Percentiles rank a stretch among this genome's conserved stretches.
These are phyloP conservation scores for Vitis hybrid DNA, from an alignment of 177 flowering plant species.

Conservation along the genomic window DNA sequence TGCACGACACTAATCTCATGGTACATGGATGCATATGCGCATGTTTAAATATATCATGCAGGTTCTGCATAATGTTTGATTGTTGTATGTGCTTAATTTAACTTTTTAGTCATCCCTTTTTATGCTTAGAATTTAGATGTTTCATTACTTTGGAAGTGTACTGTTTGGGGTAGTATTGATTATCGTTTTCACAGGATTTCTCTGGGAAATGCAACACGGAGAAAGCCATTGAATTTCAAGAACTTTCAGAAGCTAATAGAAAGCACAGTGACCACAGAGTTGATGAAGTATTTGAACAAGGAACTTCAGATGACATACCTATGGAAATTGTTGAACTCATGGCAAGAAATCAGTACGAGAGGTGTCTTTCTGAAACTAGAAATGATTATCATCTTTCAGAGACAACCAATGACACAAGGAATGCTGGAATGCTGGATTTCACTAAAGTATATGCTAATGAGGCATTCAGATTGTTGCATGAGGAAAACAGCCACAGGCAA, in stretches of 20 bases:
- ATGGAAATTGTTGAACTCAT: conserved; percentile 88
- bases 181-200: conserved; percentile 34
- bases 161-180: background rate
- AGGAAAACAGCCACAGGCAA: conserved; percentile 19
- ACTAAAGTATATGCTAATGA: conserved; percentile 26
- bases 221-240: conserved; percentile 18
- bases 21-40: too few species aligned
- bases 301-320: conserved; percentile 65
- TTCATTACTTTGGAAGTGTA: background rate
- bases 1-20: too few species aligned
- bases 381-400: conserved; percentile 16
- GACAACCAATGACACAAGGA: conserved; percentile 17
- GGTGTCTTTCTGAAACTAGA: conserved; percentile 39
- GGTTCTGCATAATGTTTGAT: too few species aligned
- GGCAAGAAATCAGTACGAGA: conserved; percentile 78
- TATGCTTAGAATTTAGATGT: background rate
- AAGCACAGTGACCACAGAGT: conserved; percentile 19
- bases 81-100: background rate
- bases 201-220: conserved; percentile 24
- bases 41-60: too few species aligned
- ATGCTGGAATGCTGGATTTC: conserved; percentile 14
- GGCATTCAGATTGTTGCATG: conserved; percentile 19
- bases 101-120: background rate
- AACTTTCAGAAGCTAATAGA: conserved; percentile 12
- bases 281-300: conserved; percentile 28